These are phyloP conservation scores for Malus asiatica DNA, from an alignment of 306 rosid species.

Conservation along the genomic window DNA sequence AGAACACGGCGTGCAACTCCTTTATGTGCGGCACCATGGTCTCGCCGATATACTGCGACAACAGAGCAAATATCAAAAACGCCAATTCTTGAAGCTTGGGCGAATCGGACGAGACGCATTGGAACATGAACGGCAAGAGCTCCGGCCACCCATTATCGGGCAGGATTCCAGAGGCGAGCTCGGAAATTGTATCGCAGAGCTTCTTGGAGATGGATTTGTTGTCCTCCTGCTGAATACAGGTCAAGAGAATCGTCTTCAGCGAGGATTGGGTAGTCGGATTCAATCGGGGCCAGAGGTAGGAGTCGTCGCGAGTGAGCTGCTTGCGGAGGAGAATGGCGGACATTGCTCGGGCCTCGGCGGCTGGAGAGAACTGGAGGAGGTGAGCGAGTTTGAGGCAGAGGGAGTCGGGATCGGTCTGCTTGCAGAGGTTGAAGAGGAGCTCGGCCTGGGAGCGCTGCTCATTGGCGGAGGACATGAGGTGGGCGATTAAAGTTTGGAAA, in stretches of 20 bases:
- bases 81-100: conserved; percentile 82
- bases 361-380: conserved; percentile 68
- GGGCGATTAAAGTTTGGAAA: conserved; percentile 79
- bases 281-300: conserved; percentile 87
- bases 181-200: conserved; percentile 83
- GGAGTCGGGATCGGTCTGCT: conserved; percentile 82
- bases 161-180: conserved; percentile 84
- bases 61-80: conserved; percentile 77
- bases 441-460: conserved; percentile 90
- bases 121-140: conserved; percentile 80
- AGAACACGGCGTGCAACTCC: conserved; percentile 65
- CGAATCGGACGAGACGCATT: conserved; percentile 76
- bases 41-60: conserved; percentile 90
- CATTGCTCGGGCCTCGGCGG: conserved; percentile 81
- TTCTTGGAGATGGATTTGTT: conserved; percentile 73
- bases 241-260: conserved; percentile 67
- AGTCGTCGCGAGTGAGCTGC: conserved; percentile 87
- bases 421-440: conserved; percentile 81
- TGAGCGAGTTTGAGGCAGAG: conserved; percentile 77
- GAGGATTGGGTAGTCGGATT: conserved; percentile 47
- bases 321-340: conserved; percentile 92
- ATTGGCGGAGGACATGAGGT: conserved; percentile 84
- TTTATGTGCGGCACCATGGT: conserved; percentile 67
- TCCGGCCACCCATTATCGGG: conserved; percentile 93
- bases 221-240: conserved; percentile 67